Base-by-base conservation (phyloP, 1,284 basidiomycete genomes). In the Boletus semigastroideus region DNA sequence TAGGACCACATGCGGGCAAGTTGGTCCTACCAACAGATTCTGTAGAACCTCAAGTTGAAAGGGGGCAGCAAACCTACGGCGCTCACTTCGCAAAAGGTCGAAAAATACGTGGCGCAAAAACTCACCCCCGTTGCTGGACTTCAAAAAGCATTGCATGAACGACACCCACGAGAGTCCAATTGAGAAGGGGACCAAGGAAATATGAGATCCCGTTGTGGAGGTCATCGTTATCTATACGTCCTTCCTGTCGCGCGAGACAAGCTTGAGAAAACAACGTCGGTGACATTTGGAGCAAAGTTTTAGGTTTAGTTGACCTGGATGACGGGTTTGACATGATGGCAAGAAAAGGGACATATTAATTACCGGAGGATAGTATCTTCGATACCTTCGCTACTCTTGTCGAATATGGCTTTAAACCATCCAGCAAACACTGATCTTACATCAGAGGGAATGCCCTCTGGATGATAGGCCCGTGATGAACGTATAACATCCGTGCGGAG, bases 341-440 rank as follows among this genome's bases (percentile, higher is more conserved):
- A 20, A 52, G 46, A 33, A 10, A 33, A 38, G 10, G 4, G 4
- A 14, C 27, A 19, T 27, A 33, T 13, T 38, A 19, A 56, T 57
- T 65, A 87, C 87, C 90, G 76, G 17, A 92, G 73, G 50, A 91
- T 86, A 10, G 79, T 82, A 61, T 92, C 89, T 56, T 90, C 89
- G 27, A 92, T 91, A 3, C 89, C 89, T 65, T 91, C 89, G 55
- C 83, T 90, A 49, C 74, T 80, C 45, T 73, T 82, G 61, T 89
- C 86, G 64, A 92, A 92, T 17, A 91, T 72, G 0, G 86, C 83
- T 61, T 88, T 90, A 55, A 78, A 80, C 89, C 89, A 92, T 4
- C 74, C 72, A 28, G 70, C 65, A 56, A 86, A 82, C 7, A 81
- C 77, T 13, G 56, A 58, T 12, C 68, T 58, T 42, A 87, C 83